phyloP scores from a whole-genome alignment of 2,329 filamentous ascomycete species.

The Fusarium nematophilum region DNA sequence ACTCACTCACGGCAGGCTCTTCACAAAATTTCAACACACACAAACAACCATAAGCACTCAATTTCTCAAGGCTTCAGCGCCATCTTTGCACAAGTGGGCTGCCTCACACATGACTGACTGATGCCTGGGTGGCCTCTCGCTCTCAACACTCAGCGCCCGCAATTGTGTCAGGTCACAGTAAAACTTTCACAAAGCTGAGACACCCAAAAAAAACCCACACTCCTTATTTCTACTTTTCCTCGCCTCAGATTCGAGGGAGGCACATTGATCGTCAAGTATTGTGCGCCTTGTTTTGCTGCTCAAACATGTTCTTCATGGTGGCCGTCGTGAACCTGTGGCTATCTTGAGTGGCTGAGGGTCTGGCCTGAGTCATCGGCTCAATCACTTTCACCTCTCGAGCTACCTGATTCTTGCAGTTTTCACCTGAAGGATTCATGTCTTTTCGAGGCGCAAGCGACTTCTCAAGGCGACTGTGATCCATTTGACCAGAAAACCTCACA shows the following conservation, averaged over 20 bases:
- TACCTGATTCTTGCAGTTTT: neutral
- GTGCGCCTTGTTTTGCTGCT: neutral
- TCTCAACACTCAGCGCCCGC: neutral
- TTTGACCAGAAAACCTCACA: no score
- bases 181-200: neutral
- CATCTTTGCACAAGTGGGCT: neutral
- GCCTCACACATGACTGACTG: neutral
- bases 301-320: constrained; percentile 11
- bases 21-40: neutral
- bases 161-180: neutral
- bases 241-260: constrained; percentile 6
- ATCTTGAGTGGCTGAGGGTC: constrained; percentile 19
- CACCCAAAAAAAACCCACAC: neutral
- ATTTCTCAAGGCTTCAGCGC: no score
- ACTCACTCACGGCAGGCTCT: neutral
- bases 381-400: neutral
- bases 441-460: no score
- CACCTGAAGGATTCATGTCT: neutral
- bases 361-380: neutral
- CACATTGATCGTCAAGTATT: neutral
- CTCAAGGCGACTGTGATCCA: no score
- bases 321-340: constrained; percentile 19
- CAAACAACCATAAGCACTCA: no score
- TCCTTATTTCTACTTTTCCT: constrained; percentile 5
- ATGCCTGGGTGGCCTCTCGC: no score